Evolutionary conservation across 2,329 filamentous ascomycete species (phyloP).

Genomic region (Zymoseptoria ardabiliae): DNA sequence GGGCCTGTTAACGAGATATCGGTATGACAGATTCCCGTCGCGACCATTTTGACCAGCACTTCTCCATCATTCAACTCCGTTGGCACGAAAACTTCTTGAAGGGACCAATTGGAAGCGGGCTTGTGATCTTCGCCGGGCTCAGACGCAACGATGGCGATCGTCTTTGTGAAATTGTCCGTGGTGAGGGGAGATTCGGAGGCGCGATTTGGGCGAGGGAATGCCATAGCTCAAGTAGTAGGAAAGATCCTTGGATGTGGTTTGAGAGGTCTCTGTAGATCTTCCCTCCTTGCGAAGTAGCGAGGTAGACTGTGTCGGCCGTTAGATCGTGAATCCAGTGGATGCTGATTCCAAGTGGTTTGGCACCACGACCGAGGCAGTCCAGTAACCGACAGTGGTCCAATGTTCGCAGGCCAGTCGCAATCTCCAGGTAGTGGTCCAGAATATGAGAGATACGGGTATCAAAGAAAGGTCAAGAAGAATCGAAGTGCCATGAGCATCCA

Average conservation of each 20-base stretch:
- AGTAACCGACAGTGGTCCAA: background rate
- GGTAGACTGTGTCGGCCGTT: too few species aligned
- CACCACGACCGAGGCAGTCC: background rate
- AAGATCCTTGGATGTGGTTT: background rate
- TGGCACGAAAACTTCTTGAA: conserved; percentile 14
- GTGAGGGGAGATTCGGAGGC: background rate
- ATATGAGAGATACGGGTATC: too few species aligned
- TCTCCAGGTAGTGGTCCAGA: too few species aligned
- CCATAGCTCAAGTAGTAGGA: background rate
- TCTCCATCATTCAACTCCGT: conserved; percentile 17
- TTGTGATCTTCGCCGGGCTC: conserved; percentile 9
- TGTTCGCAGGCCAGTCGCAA: too few species aligned
- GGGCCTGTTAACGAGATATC: conserved; percentile 14
- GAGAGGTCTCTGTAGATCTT: background rate
- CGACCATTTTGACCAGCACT: conserved; percentile 22
- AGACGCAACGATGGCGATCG: conserved; percentile 14
- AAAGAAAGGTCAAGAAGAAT: background rate
- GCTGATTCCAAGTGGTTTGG: too few species aligned
- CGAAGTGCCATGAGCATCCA: background rate
- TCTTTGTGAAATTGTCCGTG: background rate
- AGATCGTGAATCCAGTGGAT: too few species aligned
- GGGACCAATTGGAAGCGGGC: conserved; percentile 13
- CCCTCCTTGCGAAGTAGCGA: too few species aligned
- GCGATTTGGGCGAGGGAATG: background rate
- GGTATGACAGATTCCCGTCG: conserved; percentile 23